phyloP scores from a whole-genome alignment of 106 monocot species.

The Allium cepa region DNA sequence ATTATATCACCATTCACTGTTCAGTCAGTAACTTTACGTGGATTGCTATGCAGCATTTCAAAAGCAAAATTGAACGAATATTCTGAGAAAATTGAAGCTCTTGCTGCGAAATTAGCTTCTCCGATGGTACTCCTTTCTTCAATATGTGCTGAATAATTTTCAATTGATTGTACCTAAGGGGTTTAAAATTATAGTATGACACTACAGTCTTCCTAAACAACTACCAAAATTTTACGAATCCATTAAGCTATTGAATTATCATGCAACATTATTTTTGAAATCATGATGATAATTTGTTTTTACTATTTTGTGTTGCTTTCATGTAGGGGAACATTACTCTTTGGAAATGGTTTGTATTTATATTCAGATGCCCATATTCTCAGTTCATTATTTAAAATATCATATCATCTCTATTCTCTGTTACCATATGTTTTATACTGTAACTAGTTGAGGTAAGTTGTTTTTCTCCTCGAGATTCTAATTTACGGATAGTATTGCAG shows the following conservation, averaged over 20 bases:
- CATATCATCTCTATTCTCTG: no score
- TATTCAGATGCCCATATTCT: no score
- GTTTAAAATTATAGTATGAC: neutral
- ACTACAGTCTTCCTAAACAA: neutral
- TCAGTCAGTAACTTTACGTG: neutral
- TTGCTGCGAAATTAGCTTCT: constrained; percentile 60
- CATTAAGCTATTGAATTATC: neutral
- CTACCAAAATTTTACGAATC: no score
- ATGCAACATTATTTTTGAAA: neutral
- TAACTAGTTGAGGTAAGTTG: no score
- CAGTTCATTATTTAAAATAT: no score
- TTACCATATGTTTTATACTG: no score
- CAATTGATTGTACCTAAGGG: neutral
- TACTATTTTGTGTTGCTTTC: no score
- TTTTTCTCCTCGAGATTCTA: no score
- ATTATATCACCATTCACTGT: neutral
- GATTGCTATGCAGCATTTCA: constrained; percentile 35
- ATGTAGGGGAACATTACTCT: no score
- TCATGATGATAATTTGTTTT: no score
- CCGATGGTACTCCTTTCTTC: constrained; percentile 21
- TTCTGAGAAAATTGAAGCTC: constrained; percentile 64
- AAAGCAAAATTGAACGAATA: constrained; percentile 75
- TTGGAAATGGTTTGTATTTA: no score
- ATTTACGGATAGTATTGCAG: no score
- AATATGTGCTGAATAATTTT: constrained; percentile 1